Base-by-base conservation (phyloP, 352 stramenopile species). In the Phytophthora fragariaefolia region DNA sequence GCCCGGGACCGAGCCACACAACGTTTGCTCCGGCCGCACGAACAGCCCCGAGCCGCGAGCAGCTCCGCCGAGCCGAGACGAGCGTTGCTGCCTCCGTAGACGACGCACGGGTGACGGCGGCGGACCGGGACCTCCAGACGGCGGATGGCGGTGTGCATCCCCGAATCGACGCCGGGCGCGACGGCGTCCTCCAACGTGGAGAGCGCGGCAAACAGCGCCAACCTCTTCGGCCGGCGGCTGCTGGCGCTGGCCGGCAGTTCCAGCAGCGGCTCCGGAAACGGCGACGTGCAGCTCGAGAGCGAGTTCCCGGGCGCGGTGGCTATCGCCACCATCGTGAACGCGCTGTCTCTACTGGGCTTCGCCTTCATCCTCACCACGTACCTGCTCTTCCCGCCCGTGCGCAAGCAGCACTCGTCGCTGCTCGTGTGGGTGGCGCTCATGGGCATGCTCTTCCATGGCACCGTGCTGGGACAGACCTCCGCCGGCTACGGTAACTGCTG, bases 361-460 rank as follows among this genome's bases (percentile, higher is more conserved):
- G 63, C 89, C 13, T 85, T 95, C 54, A 86, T 96, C 49, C 79
- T 96, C 59, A 66, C 82, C 42, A 92, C 81, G 28, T 96, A 94
- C 69, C 58, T 92, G 32, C 53, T 94, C 15, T 95, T 96, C 71
- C 85, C 85, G 42, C 86, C 88, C 27, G 72, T 96, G 60, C 83
- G 87, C 18, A 90, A 90, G 52, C 85, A 92, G 54, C 82, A 92
- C 75, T 92, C 85, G 51, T 83, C 71, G 50, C 75, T 92, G 50
- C 77, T 96, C 38, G 73, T 94, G 32, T 96, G 85, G 82, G 89
- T 96, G 34, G 84, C 88, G 46, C 69, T 93, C 57, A 87, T 91
- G 74, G 85, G 86, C 36, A 80, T 95, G 65, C 68, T 89, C 12
- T 95, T 92, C 76, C 85, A 96, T 66, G 80, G 80, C 55, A 92